These are phyloP conservation scores for Jamesozyma piceae DNA, from an alignment of 805 yeast genomes.

Conservation along the genomic window DNA sequence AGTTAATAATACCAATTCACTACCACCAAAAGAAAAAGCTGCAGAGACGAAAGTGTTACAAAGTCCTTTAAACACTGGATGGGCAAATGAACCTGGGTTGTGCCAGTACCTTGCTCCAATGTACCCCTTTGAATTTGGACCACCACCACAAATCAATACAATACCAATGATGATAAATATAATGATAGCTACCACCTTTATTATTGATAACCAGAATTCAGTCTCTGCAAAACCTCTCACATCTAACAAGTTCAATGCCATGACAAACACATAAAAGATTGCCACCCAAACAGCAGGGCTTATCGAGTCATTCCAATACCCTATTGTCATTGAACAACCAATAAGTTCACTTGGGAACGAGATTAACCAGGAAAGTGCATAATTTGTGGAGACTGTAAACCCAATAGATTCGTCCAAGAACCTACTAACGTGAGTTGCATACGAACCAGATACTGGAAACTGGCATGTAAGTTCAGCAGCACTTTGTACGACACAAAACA, in stretches of 20 bases:
- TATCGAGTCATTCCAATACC: slow-evolving; percentile 36
- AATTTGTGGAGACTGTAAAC: slow-evolving; percentile 50
- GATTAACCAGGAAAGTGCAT: slow-evolving; percentile 40
- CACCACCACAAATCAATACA: slow-evolving; percentile 38
- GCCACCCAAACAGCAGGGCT: slow-evolving; percentile 39
- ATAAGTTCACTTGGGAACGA: slow-evolving; percentile 40
- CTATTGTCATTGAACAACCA: slow-evolving; percentile 42
- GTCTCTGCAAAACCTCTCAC: slow-evolving; percentile 44
- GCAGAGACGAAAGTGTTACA: slow-evolving; percentile 42
- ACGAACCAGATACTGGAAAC: slow-evolving; percentile 43
- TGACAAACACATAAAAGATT: slow-evolving; percentile 35
- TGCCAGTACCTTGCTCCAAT: slow-evolving; percentile 33
- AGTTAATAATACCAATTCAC: slow-evolving; percentile 62
- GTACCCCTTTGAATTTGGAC: slow-evolving; percentile 25
- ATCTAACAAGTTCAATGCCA: slow-evolving; percentile 40
- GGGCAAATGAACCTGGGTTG: slow-evolving; percentile 45
- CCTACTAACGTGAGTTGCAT: slow-evolving; percentile 37
- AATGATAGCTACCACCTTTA: slow-evolving; percentile 39
- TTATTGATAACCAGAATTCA: slow-evolving; percentile 38
- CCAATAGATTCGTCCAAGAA: slow-evolving; percentile 45
- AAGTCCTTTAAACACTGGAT: slow-evolving; percentile 45
- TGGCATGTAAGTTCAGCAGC: slow-evolving; percentile 42
- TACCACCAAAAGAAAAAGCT: slow-evolving; percentile 65
- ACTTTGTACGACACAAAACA: slow-evolving; percentile 32
- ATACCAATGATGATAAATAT: slow-evolving; percentile 46